Conservation (phyloP, 306 rosid genomes). For the Trifolium repens region DNA sequence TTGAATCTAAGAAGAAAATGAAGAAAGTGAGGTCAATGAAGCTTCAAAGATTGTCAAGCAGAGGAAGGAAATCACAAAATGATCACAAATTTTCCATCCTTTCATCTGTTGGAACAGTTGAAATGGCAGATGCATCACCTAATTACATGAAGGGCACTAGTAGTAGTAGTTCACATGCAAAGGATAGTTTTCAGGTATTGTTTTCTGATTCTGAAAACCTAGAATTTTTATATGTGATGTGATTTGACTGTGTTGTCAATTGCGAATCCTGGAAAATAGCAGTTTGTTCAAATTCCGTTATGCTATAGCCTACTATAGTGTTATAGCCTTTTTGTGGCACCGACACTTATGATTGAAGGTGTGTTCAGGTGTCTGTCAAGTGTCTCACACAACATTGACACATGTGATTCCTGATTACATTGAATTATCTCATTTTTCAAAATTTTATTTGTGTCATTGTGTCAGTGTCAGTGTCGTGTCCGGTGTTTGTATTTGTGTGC, state of each 20-base stretch:
- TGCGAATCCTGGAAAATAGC: background rate
- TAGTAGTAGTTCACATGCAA: slow-evolving; percentile 59
- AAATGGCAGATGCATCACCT: slow-evolving; percentile 51
- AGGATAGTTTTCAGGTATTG: slow-evolving; percentile 63
- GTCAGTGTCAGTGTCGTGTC: too few relatives aligned
- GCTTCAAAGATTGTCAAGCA: slow-evolving; percentile 56
- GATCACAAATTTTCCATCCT: background rate
- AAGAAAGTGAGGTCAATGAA: slow-evolving; percentile 67
- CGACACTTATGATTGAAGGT: too few relatives aligned
- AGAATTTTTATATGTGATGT: background rate
- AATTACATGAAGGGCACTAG: slow-evolving; percentile 60
- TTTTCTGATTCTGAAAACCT: slow-evolving; percentile 22
- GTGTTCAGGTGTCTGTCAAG: too few relatives aligned
- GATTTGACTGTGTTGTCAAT: background rate
- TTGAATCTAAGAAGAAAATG: slow-evolving; percentile 55
- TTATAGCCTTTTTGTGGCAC: too few relatives aligned
- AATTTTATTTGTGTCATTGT: too few relatives aligned
- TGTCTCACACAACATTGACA: too few relatives aligned
- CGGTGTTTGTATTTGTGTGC: too few relatives aligned
- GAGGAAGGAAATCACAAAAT: slow-evolving; percentile 44
- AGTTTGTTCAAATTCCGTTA: background rate
- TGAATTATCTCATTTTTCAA: too few relatives aligned
- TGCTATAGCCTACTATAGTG: too few relatives aligned
- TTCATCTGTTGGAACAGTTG: slow-evolving; percentile 25
- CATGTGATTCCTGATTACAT: too few relatives aligned